Percentiles rank a stretch among this genome's conserved stretches.
These are phyloP conservation scores for Speleostelium caveatum DNA, from an alignment of 78 protist genomes.

Conservation along the genomic window DNA sequence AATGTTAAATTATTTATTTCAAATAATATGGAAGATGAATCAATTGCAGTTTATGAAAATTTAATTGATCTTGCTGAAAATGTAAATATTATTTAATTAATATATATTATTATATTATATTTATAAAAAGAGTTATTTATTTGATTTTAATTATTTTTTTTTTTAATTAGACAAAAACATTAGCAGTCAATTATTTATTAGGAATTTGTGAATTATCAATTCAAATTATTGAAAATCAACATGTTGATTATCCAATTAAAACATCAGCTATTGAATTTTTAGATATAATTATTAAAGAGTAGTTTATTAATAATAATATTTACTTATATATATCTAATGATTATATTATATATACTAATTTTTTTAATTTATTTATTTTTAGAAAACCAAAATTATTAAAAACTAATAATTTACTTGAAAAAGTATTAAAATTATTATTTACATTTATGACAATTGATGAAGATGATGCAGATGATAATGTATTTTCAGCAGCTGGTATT, in stretches of 20 bases:
- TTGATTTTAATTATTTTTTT: constrained; percentile 56
- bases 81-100: too few species aligned
- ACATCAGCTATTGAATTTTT: constrained; percentile 50
- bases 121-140: constrained; percentile 56
- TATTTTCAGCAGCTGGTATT: constrained; percentile 16
- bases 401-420: constrained; percentile 20
- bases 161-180: constrained; percentile 69
- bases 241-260: constrained; percentile 40
- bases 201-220: constrained; percentile 3
- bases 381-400: constrained; percentile 45
- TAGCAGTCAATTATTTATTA: not conserved
- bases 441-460: constrained; percentile 17
- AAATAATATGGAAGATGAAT: constrained; percentile 67
- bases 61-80: constrained; percentile 78
- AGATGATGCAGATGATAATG: constrained; percentile 39
- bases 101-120: constrained; percentile 25
- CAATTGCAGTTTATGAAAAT: constrained; percentile 63
- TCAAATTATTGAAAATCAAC: constrained; percentile 4
- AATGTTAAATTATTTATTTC: constrained; percentile 41
- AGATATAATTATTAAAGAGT: constrained; percentile 32
- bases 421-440: constrained; percentile 12
- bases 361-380: not conserved
- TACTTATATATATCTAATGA: not conserved
- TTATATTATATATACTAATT: not conserved
- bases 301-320: too few species aligned